Conservation (phyloP, 192 early-diverging fungal species). For the Lunasporangiospora selenospora region DNA sequence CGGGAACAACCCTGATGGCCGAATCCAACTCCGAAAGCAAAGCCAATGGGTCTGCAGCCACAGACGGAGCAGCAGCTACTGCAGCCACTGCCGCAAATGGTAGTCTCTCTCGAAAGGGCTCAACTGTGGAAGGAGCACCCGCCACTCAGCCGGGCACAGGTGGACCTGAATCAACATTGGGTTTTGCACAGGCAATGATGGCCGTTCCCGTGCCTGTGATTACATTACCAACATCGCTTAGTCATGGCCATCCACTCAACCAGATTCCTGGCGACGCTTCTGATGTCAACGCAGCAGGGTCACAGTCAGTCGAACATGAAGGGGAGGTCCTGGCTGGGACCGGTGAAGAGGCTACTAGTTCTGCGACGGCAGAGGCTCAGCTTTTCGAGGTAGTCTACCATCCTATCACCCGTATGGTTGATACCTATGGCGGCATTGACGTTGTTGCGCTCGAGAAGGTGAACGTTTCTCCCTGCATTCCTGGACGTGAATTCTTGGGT, state of each 20-base stretch:
- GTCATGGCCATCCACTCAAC: conserved; percentile 15
- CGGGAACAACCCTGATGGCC: no score
- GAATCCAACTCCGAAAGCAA: no score
- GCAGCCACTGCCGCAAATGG: background rate
- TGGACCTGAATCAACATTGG: conserved; percentile 16
- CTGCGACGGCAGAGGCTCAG: background rate
- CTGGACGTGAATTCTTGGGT: conserved; percentile 58
- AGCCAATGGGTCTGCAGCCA: no score
- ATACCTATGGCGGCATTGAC: conserved; percentile 82
- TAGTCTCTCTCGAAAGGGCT: background rate
- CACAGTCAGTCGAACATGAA: no score
- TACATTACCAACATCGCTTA: conserved; percentile 17
- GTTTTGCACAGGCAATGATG: conserved; percentile 41
- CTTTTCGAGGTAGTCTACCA: conserved; percentile 54
- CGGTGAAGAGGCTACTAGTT: background rate
- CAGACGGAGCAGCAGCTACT: background rate
- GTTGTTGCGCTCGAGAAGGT: conserved; percentile 64
- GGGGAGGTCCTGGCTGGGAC: no score
- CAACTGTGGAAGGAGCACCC: background rate
- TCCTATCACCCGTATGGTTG: conserved; percentile 70
- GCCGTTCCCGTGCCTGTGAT: conserved; percentile 45
- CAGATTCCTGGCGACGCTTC: background rate
- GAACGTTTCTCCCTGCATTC: conserved; percentile 55
- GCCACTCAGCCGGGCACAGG: conserved; percentile 6
- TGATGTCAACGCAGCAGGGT: background rate